A percentile compares a stretch with the other conserved stretches of the same genome.
Evolutionary conservation across 148 eudicot genomes (phyloP).

Genomic region (Amaranthus hypochondriacus): DNA sequence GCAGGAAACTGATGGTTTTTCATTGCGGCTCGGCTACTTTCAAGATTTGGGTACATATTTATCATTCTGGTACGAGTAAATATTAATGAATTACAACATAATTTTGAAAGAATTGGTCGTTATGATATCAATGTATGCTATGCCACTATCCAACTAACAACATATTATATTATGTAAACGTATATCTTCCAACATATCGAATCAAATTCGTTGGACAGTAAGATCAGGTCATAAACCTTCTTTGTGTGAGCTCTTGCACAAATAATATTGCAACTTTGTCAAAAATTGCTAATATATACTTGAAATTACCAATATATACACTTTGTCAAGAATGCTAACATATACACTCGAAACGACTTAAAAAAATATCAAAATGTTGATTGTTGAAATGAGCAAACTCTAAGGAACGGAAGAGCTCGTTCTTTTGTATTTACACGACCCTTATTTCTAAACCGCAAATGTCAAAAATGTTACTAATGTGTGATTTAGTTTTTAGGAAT

Average conservation of each 20-base stretch:
- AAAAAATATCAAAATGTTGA: too few species aligned
- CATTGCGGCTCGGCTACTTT: neutral
- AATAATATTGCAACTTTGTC: neutral
- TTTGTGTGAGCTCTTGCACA: neutral
- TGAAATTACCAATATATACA: too few species aligned
- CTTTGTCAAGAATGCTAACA: too few species aligned
- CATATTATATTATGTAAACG: neutral
- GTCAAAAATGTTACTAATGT: too few species aligned
- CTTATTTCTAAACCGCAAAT: too few species aligned
- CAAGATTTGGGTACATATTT: neutral
- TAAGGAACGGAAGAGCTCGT: too few species aligned
- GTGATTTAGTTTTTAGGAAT: too few species aligned
- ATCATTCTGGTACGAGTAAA: neutral
- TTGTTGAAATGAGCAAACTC: too few species aligned
- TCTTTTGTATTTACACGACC: too few species aligned
- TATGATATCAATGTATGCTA: neutral
- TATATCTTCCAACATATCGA: neutral
- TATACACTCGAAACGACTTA: too few species aligned
- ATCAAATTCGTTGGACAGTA: neutral
- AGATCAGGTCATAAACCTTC: constrained; percentile 4
- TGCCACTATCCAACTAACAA: constrained; percentile 11
- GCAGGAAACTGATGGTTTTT: constrained; percentile 12
- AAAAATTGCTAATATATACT: neutral
- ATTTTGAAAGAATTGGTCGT: neutral
- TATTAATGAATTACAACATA: neutral